Evolutionary conservation across 805 yeast genomes (phyloP), one percentile per base, ranked within the genome.

Genomic region (Hagleromyces aurorensis): DNA sequence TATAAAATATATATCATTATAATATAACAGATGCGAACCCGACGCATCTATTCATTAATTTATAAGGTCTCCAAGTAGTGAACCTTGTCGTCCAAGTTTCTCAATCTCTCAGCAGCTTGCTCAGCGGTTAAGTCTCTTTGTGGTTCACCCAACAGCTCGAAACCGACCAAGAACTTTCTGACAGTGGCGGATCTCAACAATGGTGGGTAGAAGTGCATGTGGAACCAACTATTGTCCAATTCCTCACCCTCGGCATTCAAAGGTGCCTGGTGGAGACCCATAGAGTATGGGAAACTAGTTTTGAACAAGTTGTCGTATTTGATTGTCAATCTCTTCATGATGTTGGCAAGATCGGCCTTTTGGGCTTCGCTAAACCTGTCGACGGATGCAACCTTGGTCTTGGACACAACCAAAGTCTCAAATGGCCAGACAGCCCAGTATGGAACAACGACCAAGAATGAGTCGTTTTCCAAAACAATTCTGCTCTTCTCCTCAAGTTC

Each of bases 391-490:
- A 75, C 56, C 34, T 75, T 76, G 9, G 59, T 52, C 45, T 72
- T 72, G n/a, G 83, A 50, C 5, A 78, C 55, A 19, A 79, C 58
- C 57, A 79, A 56, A 5, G 83, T 73, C 55, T 79, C 86, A 50
- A 78, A 79, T 10, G 89, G 89, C 87, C 87, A 79, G 19, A 74
- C 64, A 5, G 86, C 87, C 89, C 89, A 79, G 50, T 73, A 79
- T 32, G 87, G 87, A 12, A 79, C 85, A 7, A 79, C 72, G 4
- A 69, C 81, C 13, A 79, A 43, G 41, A 79, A 79, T 4, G 74
- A 61, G 34, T 71, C 81, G 48, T 78, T 79, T 33, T 69, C 66
- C 13, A 65, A 60, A 9, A 79, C 76, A 19, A 75, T 41, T 34
- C 87, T 67, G 32, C 61, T 59, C 28, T 57, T 56, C 38, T 70